Conservation (phyloP, 2,329 filamentous ascomycete species). For the Cercospora zeina region DNA sequence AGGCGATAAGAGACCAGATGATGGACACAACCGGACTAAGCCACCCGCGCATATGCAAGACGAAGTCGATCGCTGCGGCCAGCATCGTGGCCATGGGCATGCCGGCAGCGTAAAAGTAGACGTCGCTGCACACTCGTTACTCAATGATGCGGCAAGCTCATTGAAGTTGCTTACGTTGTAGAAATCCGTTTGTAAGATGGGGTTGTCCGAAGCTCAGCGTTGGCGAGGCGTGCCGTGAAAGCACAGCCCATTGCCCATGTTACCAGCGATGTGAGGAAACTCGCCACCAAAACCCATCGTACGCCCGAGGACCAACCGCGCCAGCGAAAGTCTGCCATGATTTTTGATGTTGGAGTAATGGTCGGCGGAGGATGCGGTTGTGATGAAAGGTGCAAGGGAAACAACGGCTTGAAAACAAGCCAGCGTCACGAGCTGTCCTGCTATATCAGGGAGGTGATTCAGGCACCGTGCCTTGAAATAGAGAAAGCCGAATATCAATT, state of each 20-base stretch:
- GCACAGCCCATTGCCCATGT: slow-evolving; percentile 16
- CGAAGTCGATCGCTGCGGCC: slow-evolving; percentile 13
- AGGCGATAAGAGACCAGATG: slow-evolving; percentile 14
- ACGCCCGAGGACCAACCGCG: slow-evolving; percentile 11
- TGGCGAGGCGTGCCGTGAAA: not conserved
- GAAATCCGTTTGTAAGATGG: not conserved
- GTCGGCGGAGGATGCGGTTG: too few relatives aligned
- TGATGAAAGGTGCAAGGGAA: not conserved
- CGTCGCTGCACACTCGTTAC: not conserved
- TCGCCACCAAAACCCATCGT: not conserved
- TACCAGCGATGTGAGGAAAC: not conserved
- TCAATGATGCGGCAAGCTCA: not conserved
- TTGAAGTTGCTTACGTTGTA: not conserved
- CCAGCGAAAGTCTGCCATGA: slow-evolving; percentile 12
- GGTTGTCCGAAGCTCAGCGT: not conserved
- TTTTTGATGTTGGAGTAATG: not conserved
- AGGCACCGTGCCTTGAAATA: not conserved
- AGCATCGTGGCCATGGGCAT: slow-evolving; percentile 15
- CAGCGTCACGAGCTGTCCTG: not conserved
- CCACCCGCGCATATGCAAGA: slow-evolving; percentile 3
- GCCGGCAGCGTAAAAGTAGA: slow-evolving; percentile 15
- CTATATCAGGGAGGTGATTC: not conserved
- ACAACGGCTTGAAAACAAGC: not conserved
- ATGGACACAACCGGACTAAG: slow-evolving; percentile 11
- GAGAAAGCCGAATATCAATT: not conserved